A percentile compares a stretch with the other conserved stretches of the same genome.
These are phyloP conservation scores for Mycena alexandri DNA, from an alignment of 768 basidiomycete species.

Conservation along the genomic window DNA sequence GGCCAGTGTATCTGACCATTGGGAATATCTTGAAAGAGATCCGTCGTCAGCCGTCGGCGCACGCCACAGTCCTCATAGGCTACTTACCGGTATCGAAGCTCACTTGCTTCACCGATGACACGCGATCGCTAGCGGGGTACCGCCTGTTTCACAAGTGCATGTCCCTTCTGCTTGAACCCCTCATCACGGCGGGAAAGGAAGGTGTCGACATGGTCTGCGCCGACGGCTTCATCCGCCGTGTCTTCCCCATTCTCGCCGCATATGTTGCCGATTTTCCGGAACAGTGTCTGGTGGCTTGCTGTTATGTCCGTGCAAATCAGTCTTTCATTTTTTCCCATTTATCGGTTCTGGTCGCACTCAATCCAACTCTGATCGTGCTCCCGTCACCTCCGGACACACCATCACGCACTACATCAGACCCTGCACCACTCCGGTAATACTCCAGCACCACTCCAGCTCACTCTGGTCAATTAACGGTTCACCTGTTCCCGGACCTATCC, in stretches of 20 bases:
- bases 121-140: conserved; percentile 29
- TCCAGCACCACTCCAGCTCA: too few relatives aligned
- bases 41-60: conserved; percentile 40
- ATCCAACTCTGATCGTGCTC: too few relatives aligned
- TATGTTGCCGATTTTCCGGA: conserved; percentile 29
- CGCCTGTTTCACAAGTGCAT: conserved; percentile 51
- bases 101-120: conserved; percentile 36
- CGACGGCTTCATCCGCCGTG: background rate
- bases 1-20: conserved; percentile 46
- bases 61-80: conserved; percentile 46
- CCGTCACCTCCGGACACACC: too few relatives aligned
- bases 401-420: too few relatives aligned
- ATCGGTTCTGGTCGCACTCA: too few relatives aligned
- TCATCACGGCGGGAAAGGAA: conserved; percentile 42
- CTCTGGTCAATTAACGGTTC: too few relatives aligned
- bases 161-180: conserved; percentile 29
- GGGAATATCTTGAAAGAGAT: conserved; percentile 45
- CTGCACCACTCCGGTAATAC: too few relatives aligned
- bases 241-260: background rate
- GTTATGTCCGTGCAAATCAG: too few relatives aligned
- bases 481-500: too few relatives aligned
- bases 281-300: conserved; percentile 44
- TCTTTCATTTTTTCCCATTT: too few relatives aligned
- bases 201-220: conserved; percentile 5
- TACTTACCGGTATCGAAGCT: conserved; percentile 52